These are phyloP conservation scores for Rosa persica DNA, from an alignment of 306 rosid genomes.

Conservation along the genomic window DNA sequence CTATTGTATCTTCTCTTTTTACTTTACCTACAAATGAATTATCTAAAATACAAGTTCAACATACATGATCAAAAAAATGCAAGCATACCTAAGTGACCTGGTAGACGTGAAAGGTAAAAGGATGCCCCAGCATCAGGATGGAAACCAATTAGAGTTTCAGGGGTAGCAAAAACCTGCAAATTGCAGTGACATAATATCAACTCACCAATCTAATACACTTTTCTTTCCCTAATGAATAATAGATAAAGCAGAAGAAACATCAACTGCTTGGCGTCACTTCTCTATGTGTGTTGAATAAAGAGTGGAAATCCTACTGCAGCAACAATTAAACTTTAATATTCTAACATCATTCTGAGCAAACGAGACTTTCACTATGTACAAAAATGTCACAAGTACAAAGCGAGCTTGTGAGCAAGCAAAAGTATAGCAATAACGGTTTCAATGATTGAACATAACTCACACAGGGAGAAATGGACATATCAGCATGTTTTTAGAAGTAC, in stretches of 20 bases:
- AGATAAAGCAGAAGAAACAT: neutral
- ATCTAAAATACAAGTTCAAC: slow-evolving; percentile 13
- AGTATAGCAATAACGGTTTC: neutral
- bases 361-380: neutral
- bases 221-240: neutral
- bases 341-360: neutral
- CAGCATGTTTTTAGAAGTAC: neutral
- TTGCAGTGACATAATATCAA: slow-evolving; percentile 13
- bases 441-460: neutral
- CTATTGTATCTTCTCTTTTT: neutral
- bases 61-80: slow-evolving; percentile 12
- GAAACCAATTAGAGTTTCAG: slow-evolving; percentile 93
- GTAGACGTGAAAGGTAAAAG: slow-evolving; percentile 84
- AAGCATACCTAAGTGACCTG: slow-evolving; percentile 78
- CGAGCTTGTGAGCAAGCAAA: neutral
- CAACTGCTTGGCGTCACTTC: neutral
- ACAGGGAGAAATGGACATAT: neutral
- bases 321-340: neutral
- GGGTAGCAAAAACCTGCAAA: slow-evolving; percentile 82
- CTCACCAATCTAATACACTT: neutral
- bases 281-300: neutral
- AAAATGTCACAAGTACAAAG: neutral
- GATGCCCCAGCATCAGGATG: slow-evolving; percentile 98
- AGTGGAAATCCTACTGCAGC: neutral
- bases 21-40: slow-evolving; percentile 7